Evolutionary conservation across 257 asterid genomes (phyloP).

Genomic region (Cordia subcordata): DNA sequence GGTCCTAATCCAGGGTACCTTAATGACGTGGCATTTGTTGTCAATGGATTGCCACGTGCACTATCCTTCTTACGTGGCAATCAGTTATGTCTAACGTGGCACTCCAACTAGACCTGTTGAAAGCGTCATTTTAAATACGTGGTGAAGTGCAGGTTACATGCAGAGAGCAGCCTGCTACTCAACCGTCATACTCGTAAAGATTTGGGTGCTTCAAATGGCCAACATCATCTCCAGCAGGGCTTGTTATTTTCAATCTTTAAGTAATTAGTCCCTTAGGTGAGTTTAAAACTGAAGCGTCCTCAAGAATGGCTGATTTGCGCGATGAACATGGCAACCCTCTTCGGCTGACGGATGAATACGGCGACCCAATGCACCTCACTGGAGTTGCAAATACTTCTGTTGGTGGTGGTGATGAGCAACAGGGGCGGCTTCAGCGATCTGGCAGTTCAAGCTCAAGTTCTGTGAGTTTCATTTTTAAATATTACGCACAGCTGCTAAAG

Average conservation of each 20-base stretch:
- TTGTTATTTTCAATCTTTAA: no score
- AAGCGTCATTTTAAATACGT: slow-evolving; percentile 29
- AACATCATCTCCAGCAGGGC: no score
- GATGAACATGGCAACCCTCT: slow-evolving; percentile 61
- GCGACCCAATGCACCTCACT: slow-evolving; percentile 66
- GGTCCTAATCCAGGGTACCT: not conserved
- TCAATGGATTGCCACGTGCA: slow-evolving; percentile 4
- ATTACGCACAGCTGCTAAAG: no score
- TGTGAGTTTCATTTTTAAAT: not conserved
- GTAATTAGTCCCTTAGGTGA: no score
- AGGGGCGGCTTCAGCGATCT: slow-evolving; percentile 42
- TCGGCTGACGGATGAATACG: slow-evolving; percentile 57
- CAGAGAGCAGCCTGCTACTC: slow-evolving; percentile 29
- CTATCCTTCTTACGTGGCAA: slow-evolving; percentile 19
- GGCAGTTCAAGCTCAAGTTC: slow-evolving; percentile 36
- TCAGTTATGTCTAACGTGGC: slow-evolving; percentile 37
- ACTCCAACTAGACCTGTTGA: not conserved
- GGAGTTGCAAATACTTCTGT: slow-evolving; percentile 43
- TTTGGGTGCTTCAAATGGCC: slow-evolving; percentile 7
- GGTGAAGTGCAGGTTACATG: slow-evolving; percentile 35
- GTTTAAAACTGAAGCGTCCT: no score
- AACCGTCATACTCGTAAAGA: slow-evolving; percentile 17
- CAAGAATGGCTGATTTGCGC: slow-evolving; percentile 63
- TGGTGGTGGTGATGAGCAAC: not conserved
- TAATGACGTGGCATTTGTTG: not conserved